phyloP scores from a whole-genome alignment of 805 yeast species.

The Candida maesae region DNA sequence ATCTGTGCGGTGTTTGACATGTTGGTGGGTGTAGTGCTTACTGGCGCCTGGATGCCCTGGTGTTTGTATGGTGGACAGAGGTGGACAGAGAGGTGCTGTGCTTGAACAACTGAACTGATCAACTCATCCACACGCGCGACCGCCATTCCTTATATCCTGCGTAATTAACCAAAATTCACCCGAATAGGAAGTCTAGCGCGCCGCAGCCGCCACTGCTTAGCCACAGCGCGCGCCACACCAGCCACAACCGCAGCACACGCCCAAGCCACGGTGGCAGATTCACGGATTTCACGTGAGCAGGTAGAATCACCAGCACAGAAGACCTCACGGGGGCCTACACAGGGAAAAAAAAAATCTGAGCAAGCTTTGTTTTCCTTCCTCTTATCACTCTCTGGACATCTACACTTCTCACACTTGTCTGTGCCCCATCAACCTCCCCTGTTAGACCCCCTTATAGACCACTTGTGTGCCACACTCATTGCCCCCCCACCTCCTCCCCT shows the following conservation, averaged over 20 bases:
- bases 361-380: too few species aligned
- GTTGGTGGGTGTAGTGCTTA: too few species aligned
- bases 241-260: not conserved
- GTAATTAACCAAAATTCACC: not conserved
- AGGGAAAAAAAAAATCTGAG: not conserved
- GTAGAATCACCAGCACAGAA: not conserved
- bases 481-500: too few species aligned
- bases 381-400: not conserved
- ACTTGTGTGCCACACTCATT: too few species aligned
- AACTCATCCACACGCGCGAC: too few species aligned
- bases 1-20: constrained; percentile 5
- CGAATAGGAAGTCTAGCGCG: constrained; percentile 1
- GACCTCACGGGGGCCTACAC: not conserved
- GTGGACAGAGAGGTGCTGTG: too few species aligned
- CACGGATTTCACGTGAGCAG: constrained; percentile 6
- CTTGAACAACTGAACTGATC: too few species aligned
- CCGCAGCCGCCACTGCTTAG: constrained; percentile 2
- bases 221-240: constrained; percentile 10
- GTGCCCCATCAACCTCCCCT: not conserved
- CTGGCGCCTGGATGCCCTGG: too few species aligned
- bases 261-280: constrained; percentile 10
- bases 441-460: too few species aligned
- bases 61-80: too few species aligned
- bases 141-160: too few species aligned
- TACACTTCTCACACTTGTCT: not conserved